Conservation (phyloP, 1,139 yeast species). For the Nakaseomyces sp. region DNA sequence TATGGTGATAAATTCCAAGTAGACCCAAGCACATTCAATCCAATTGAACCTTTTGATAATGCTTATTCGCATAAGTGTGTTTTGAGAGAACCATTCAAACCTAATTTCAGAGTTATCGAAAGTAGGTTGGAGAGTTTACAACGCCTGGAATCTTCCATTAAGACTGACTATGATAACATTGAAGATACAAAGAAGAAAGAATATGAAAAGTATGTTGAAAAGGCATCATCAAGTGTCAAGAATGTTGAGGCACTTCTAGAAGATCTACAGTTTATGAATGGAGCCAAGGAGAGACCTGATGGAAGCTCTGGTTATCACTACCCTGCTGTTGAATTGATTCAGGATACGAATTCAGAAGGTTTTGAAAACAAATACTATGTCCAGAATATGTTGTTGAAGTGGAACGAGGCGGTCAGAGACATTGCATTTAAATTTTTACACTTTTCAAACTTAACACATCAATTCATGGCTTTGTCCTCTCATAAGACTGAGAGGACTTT, state of each 20-base stretch:
- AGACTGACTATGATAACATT: conserved; percentile 11
- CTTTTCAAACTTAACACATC: conserved; percentile 46
- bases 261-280: conserved; percentile 15
- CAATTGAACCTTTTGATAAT: conserved; percentile 35
- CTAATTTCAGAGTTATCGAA: conserved; percentile 17
- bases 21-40: conserved; percentile 30
- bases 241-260: conserved; percentile 37
- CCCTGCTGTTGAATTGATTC: conserved; percentile 22
- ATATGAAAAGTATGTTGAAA: conserved; percentile 16
- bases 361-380: conserved; percentile 74
- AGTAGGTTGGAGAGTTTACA: conserved; percentile 21
- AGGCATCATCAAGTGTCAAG: conserved; percentile 24
- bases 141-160: conserved; percentile 22
- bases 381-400: conserved; percentile 66
- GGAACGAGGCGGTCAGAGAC: conserved; percentile 67
- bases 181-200: conserved; percentile 11
- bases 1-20: conserved; percentile 35
- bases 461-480: conserved; percentile 33
- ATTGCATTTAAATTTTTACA: conserved; percentile 55
- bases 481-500: conserved; percentile 21
- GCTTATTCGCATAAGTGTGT: conserved; percentile 58
- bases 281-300: conserved; percentile 4
- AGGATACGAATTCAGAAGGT: conserved; percentile 20
- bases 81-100: conserved; percentile 35
- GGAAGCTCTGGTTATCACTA: conserved; percentile 10